Conservation (phyloP, 495 filamentous ascomycete species). For the Neurospora cerealis region DNA sequence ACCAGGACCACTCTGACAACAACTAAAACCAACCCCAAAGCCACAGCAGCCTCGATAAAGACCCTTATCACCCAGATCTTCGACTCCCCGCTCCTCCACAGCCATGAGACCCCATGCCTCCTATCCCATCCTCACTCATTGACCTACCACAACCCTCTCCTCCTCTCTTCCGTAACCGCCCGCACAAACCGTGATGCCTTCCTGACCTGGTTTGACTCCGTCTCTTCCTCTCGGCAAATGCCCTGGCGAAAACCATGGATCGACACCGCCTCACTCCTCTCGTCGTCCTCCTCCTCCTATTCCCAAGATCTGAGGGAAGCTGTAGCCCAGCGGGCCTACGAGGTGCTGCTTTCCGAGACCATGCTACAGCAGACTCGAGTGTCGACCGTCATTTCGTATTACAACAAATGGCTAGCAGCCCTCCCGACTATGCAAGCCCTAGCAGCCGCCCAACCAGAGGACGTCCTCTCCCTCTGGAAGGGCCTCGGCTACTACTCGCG, state of each 20-base stretch:
- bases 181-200: constrained; percentile 17
- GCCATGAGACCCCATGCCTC: too few relatives aligned
- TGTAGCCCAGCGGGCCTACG: constrained; percentile 34
- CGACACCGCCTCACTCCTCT: constrained; percentile 12
- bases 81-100: background rate
- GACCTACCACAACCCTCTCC: constrained; percentile 32
- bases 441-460: constrained; percentile 24
- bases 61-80: background rate
- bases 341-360: constrained; percentile 42
- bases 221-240: constrained; percentile 28
- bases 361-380: constrained; percentile 45
- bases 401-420: constrained; percentile 33
- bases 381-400: constrained; percentile 32
- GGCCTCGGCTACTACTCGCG: constrained; percentile 39
- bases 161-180: constrained; percentile 19
- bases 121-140: constrained; percentile 12
- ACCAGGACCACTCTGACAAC: background rate
- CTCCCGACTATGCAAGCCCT: constrained; percentile 32
- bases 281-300: background rate
- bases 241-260: constrained; percentile 39
- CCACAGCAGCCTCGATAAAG: background rate
- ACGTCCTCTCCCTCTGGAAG: constrained; percentile 29
- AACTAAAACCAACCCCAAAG: background rate
- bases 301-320: constrained; percentile 5
- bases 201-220: constrained; percentile 31